Conservation (phyloP, 2,329 filamentous ascomycete species). For the Davidsoniella virescens region DNA sequence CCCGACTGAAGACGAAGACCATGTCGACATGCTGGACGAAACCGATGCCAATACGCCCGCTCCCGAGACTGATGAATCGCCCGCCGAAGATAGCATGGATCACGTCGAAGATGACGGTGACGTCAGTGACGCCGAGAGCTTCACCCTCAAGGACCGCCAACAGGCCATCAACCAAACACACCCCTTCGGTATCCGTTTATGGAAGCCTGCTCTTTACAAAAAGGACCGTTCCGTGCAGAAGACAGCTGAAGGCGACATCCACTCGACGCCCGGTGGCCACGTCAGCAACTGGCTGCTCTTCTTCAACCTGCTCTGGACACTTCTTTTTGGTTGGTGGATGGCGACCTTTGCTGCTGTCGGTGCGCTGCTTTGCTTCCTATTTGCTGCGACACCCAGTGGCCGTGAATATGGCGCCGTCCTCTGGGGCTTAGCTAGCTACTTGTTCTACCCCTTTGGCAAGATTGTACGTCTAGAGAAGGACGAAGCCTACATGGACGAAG, state of each 20-base stretch:
- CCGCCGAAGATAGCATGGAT: slow-evolving; percentile 28
- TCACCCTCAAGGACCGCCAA: slow-evolving; percentile 91
- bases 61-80: slow-evolving; percentile 16
- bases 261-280: slow-evolving; percentile 77
- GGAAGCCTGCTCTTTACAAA: slow-evolving; percentile 97
- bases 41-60: slow-evolving; percentile 16
- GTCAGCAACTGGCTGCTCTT: slow-evolving; percentile 73
- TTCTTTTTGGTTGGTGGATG: slow-evolving; percentile 95
- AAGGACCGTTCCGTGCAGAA: slow-evolving; percentile 93
- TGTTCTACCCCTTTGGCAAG: slow-evolving; percentile 94
- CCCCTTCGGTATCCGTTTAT: slow-evolving; percentile 95
- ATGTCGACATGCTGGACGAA: slow-evolving; percentile 14
- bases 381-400: slow-evolving; percentile 64
- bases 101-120: slow-evolving; percentile 53
- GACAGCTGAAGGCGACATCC: slow-evolving; percentile 89
- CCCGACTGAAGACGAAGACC: slow-evolving; percentile 26
- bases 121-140: slow-evolving; percentile 87
- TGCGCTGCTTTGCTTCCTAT: slow-evolving; percentile 61
- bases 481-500: slow-evolving; percentile 85
- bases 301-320: slow-evolving; percentile 81
- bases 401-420: slow-evolving; percentile 74
- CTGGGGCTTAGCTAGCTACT: slow-evolving; percentile 66
- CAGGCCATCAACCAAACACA: slow-evolving; percentile 98
- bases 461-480: slow-evolving; percentile 89
- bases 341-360: slow-evolving; percentile 58